Evolutionary conservation across 768 basidiomycete species (phyloP), one percentile per base, ranked within the genome.

Genomic region (Termitomyces eurrhizus): DNA sequence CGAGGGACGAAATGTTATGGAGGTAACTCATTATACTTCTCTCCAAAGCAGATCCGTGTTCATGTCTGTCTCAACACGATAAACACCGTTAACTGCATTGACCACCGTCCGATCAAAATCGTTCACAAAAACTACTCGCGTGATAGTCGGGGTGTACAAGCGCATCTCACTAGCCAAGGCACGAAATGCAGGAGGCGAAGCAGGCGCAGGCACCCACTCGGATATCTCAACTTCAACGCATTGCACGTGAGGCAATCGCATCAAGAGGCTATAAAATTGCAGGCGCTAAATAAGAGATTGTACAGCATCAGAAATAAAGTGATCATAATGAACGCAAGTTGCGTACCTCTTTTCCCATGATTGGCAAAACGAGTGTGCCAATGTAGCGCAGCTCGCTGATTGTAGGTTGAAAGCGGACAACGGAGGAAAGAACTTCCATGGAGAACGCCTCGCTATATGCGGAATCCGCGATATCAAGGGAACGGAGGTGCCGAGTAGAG

Each of bases 191-290:
- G 79, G 70, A 2, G 78, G 74, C 35, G 81, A 73, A 14, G 76
- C 69, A 9, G 84, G 87, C 8, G 81, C 70, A 9, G 87, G 88
- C 5, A 79, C 77, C 88, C 88, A 90, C 53, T 83, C 81, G 21
- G 83, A 83, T 32, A 89, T 76, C 45, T 89, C 88, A 7, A 89
- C 73, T 64, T 89, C 88, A 52, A 86, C 67, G 63, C 82, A 85
- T 61, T 78, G 75, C 13, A 89, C 75, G 13, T 69, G 73, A 1
- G 74, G 74, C 29, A 88, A 74, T 32, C 74, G 79, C 76, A 83
- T 82, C 59, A 89, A 75, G 33, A 82, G 72, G 4, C 81, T 83
- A 62, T 88, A 89, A 68, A 89, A 84, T 36, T 74, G 72, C 42
- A 90, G 78, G 32, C 87, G 80, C 88, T 88, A 41, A 35, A 8